Percentiles rank a stretch among this genome's conserved stretches.
phyloP scores from a whole-genome alignment of 306 rosid genomes.

The Carpinus viminea region DNA sequence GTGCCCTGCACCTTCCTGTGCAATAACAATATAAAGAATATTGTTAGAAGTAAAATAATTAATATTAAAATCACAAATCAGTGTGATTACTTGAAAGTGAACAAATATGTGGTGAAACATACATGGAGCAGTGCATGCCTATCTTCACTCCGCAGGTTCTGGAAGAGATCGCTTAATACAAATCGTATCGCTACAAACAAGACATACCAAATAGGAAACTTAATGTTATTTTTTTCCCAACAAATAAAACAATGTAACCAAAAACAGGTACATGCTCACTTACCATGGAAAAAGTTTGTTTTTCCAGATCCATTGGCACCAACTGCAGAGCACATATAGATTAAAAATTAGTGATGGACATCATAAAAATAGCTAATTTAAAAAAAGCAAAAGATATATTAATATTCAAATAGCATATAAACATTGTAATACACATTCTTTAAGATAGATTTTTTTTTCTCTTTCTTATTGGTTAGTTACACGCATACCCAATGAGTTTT shows the following conservation, averaged over 20 bases:
- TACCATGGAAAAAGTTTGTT: slow-evolving; percentile 95
- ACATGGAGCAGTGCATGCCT: slow-evolving; percentile 93
- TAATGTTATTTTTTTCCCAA: neutral
- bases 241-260: slow-evolving; percentile 6
- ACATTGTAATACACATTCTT: neutral
- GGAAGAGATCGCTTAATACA: slow-evolving; percentile 91
- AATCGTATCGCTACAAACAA: slow-evolving; percentile 82
- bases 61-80: neutral
- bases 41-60: slow-evolving; percentile 11
- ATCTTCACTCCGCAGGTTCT: slow-evolving; percentile 80
- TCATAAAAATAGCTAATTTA: neutral
- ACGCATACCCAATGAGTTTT: neutral
- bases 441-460: neutral
- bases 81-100: slow-evolving; percentile 11
- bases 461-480: neutral
- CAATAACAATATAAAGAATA: slow-evolving; percentile 16
- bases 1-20: slow-evolving; percentile 96
- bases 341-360: slow-evolving; percentile 12
- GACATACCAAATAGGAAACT: neutral
- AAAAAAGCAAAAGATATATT: slow-evolving; percentile 11
- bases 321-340: slow-evolving; percentile 50
- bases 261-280: slow-evolving; percentile 17
- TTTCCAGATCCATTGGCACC: slow-evolving; percentile 99
- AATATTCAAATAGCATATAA: neutral
- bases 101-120: slow-evolving; percentile 33